Percentiles rank a stretch among this genome's conserved stretches.
Conservation (phyloP, 192 early-diverging fungal species). For the Gamsiella multidivaricata region DNA sequence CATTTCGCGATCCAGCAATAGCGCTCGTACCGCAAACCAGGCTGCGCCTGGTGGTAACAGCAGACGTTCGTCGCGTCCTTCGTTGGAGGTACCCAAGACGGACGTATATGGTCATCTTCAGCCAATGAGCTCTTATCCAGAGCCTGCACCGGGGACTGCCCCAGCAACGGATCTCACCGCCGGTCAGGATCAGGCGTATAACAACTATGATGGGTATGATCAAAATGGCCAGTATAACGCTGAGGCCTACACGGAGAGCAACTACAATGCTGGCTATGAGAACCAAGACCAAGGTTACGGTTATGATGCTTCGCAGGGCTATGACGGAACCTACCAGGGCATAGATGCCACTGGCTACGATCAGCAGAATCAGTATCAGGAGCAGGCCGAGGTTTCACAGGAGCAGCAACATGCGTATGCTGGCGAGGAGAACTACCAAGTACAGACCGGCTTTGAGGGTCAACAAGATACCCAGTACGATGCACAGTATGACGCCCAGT, state of each 20-base stretch:
- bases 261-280: slow-evolving; percentile 1
- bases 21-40: background rate
- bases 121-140: background rate
- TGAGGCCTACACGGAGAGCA: slow-evolving; percentile 10
- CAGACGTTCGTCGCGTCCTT: slow-evolving; percentile 24
- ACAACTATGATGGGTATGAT: slow-evolving; percentile 11
- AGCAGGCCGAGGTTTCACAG: slow-evolving; percentile 1
- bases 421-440: slow-evolving; percentile 14
- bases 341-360: slow-evolving; percentile 10
- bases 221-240: slow-evolving; percentile 17
- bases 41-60: background rate
- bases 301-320: slow-evolving; percentile 22
- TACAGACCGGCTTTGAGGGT: slow-evolving; percentile 2
- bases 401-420: slow-evolving; percentile 7
- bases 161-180: background rate
- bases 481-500: slow-evolving; percentile 14
- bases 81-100: slow-evolving; percentile 28
- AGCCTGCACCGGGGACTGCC: background rate
- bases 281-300: slow-evolving; percentile 12
- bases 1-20: slow-evolving; percentile 29
- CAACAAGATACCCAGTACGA: slow-evolving; percentile 16
- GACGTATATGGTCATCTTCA: slow-evolving; percentile 19
- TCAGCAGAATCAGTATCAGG: slow-evolving; percentile 18
- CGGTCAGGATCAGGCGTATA: slow-evolving; percentile 2
- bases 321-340: slow-evolving; percentile 18